phyloP scores from a whole-genome alignment of 768 basidiomycete species.

The Punctularia strigosozonata region DNA sequence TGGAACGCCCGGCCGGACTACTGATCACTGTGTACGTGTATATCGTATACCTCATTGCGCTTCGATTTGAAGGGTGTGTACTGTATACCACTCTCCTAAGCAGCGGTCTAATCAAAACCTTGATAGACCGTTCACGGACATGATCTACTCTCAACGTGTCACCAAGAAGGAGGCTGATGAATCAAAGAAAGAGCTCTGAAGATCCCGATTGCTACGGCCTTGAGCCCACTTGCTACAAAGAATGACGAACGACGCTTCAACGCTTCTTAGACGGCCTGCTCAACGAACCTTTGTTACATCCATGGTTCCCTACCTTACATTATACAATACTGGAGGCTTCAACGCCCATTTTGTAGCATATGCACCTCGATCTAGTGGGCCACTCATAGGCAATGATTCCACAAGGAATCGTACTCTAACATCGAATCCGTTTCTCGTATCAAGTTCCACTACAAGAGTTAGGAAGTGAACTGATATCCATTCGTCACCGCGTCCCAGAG shows the following conservation, averaged over 20 bases:
- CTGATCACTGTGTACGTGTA: slow-evolving; percentile 74
- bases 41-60: slow-evolving; percentile 71
- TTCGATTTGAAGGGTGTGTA: slow-evolving; percentile 82
- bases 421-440: no score
- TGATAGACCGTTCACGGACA: slow-evolving; percentile 69
- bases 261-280: no score
- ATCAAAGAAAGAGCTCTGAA: slow-evolving; percentile 15
- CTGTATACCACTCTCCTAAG: slow-evolving; percentile 4
- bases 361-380: no score
- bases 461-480: slow-evolving; percentile 19
- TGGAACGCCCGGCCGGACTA: slow-evolving; percentile 76
- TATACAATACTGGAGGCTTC: slow-evolving; percentile 1
- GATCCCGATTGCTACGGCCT: no score
- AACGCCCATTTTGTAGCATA: no score
- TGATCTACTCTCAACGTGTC: slow-evolving; percentile 61
- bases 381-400: no score
- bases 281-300: neutral
- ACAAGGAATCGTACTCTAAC: no score
- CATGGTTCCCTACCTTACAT: no score
- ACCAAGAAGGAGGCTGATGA: slow-evolving; percentile 11
- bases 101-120: neutral
- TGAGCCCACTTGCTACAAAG: no score
- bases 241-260: no score
- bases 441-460: no score
- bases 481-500: slow-evolving; percentile 66